Evolutionary conservation across 768 basidiomycete genomes (phyloP).

Genomic region (Megacollybia marginata): DNA sequence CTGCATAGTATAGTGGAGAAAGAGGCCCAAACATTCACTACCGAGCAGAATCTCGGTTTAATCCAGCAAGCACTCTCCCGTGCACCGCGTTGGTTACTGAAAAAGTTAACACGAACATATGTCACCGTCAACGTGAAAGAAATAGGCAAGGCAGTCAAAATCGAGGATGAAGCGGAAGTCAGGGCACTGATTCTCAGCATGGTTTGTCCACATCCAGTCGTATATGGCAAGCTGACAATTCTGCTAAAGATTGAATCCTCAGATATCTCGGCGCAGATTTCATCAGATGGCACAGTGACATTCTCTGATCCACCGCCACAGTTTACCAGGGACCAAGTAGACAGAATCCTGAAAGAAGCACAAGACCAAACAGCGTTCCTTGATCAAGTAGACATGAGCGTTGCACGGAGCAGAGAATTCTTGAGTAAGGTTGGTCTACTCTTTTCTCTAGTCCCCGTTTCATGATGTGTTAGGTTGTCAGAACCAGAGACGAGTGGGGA

Average conservation of each 20-base stretch:
- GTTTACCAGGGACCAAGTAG: conserved; percentile 56
- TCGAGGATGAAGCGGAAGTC: conserved; percentile 47
- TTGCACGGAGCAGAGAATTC: conserved; percentile 65
- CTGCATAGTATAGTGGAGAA: conserved; percentile 45
- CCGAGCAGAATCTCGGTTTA: conserved; percentile 68
- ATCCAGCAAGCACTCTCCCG: conserved; percentile 57
- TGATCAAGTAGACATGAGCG: conserved; percentile 41
- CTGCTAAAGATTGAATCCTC: conserved; percentile 55
- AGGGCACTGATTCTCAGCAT: conserved; percentile 60
- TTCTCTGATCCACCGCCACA: conserved; percentile 60
- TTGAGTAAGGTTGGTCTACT: conserved; percentile 48
- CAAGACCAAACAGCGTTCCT: conserved; percentile 51
- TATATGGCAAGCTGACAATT: not conserved
- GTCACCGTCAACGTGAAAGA: conserved; percentile 69
- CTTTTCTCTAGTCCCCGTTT: not conserved
- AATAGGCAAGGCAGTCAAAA: conserved; percentile 51
- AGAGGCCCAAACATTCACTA: conserved; percentile 43
- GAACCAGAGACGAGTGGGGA: not conserved
- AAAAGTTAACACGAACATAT: conserved; percentile 77
- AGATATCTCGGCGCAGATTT: conserved; percentile 65
- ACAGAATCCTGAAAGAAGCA: conserved; percentile 42
- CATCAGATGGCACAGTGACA: conserved; percentile 62
- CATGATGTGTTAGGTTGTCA: not conserved
- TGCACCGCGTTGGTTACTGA: conserved; percentile 72
- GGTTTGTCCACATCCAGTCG: conserved; percentile 33